phyloP scores from a whole-genome alignment of 2,329 filamentous ascomycete species.

The Botrytis porri region DNA sequence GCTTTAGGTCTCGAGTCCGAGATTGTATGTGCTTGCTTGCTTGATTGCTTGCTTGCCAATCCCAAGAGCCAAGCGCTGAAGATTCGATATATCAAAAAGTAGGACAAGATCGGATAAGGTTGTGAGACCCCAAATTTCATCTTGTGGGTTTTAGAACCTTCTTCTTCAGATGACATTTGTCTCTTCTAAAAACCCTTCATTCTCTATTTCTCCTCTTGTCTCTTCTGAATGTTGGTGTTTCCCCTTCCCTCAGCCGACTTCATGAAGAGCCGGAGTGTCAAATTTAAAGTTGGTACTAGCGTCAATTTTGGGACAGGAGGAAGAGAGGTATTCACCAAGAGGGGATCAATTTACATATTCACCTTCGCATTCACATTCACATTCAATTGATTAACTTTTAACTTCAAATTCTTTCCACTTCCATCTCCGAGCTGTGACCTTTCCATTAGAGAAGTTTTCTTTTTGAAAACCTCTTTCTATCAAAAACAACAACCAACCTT shows the following conservation, averaged over 20 bases:
- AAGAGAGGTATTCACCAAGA: not conserved
- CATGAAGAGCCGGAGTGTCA: slow-evolving; percentile 15
- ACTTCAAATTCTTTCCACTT: not conserved
- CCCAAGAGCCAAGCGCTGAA: slow-evolving; percentile 9
- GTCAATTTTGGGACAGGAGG: slow-evolving; percentile 1
- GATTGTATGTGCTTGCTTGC: not conserved
- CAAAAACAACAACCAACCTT: not conserved
- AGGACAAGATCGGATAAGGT: slow-evolving; percentile 24
- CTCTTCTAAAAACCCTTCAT: not conserved
- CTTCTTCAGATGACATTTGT: slow-evolving; percentile 11
- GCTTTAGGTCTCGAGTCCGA: slow-evolving; percentile 12
- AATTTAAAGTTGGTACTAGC: slow-evolving; percentile 19
- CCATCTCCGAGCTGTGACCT: too few relatives aligned
- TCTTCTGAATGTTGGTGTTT: slow-evolving; percentile 12
- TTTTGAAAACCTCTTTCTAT: not conserved
- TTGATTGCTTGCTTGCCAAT: slow-evolving; percentile 10
- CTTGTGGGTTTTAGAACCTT: slow-evolving; percentile 10
- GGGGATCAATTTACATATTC: not conserved
- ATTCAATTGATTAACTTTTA: not conserved
- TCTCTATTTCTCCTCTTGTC: not conserved
- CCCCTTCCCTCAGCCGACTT: slow-evolving; percentile 7
- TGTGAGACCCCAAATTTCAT: slow-evolving; percentile 22
- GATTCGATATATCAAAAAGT: slow-evolving; percentile 21
- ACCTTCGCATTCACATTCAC: not conserved
- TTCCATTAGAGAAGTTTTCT: not conserved